Percentiles rank a stretch among this genome's conserved stretches.
phyloP scores from a whole-genome alignment of 1,284 basidiomycete species.

The Rhodotorula sp. region DNA sequence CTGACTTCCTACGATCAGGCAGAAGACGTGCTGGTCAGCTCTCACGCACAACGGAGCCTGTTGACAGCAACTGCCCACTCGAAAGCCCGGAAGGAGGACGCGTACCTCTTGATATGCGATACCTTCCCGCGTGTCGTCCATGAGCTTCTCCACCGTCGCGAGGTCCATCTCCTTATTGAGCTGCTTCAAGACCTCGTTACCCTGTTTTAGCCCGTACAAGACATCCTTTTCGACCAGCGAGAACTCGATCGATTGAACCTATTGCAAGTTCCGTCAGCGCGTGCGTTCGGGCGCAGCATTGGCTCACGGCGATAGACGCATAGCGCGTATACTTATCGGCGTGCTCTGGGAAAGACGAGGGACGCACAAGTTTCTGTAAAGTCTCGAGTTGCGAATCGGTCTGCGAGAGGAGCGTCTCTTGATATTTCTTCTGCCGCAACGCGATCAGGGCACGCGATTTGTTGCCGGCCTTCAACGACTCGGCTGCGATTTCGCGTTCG shows the following conservation, averaged over 20 bases:
- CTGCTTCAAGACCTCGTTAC: constrained; percentile 86
- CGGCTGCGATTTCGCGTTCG: constrained; percentile 83
- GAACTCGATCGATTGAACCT: constrained; percentile 96
- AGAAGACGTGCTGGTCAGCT: not conserved
- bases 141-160: constrained; percentile 86
- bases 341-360: not conserved
- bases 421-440: constrained; percentile 85
- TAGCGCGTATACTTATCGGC: not conserved
- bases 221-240: constrained; percentile 90
- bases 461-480: constrained; percentile 73
- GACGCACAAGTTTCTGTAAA: constrained; percentile 79
- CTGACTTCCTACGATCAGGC: constrained; percentile 71
- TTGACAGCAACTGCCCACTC: not conserved
- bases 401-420: constrained; percentile 79
- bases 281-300: not conserved
- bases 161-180: constrained; percentile 90
- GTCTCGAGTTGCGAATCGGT: constrained; percentile 88
- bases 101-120: constrained; percentile 80
- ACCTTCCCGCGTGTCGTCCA: constrained; percentile 89
- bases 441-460: constrained; percentile 84
- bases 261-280: not conserved
- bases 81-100: not conserved
- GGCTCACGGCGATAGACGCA: not conserved
- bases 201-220: constrained; percentile 85
- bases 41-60: too few relatives aligned